These are phyloP conservation scores for Fusarium compactum DNA, from an alignment of 2,329 filamentous ascomycete genomes.

Conservation along the genomic window DNA sequence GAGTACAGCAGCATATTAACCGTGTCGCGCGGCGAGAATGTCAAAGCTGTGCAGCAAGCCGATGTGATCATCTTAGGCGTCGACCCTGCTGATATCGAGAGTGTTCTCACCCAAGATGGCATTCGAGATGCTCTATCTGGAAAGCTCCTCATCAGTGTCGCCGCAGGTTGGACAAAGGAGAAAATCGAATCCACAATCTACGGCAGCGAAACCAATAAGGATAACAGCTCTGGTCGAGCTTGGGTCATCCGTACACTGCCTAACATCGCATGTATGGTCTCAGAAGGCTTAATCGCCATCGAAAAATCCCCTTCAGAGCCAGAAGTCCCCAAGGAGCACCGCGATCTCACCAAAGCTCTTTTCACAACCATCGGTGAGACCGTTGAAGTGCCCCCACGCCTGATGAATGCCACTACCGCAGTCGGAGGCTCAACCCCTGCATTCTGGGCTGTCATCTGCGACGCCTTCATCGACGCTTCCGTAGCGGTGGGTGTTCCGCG, in stretches of 20 bases:
- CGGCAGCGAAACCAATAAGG: constrained; percentile 32
- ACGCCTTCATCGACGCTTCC: constrained; percentile 69
- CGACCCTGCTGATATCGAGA: constrained; percentile 59
- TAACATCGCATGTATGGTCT: constrained; percentile 52
- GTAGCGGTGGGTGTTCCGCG: constrained; percentile 71
- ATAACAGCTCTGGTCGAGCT: constrained; percentile 32
- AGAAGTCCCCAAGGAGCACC: constrained; percentile 29
- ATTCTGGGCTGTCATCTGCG: constrained; percentile 69
- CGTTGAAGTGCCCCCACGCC: constrained; percentile 61
- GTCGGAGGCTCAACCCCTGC: constrained; percentile 71
- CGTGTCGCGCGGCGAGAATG: constrained; percentile 51
- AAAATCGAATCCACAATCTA: constrained; percentile 55
- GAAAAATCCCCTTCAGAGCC: constrained; percentile 43
- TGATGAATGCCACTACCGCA: constrained; percentile 69
- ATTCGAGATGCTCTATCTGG: constrained; percentile 54
- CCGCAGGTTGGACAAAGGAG: constrained; percentile 61
- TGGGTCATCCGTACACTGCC: constrained; percentile 52
- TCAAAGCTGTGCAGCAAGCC: constrained; percentile 51
- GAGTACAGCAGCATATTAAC: constrained; percentile 25
- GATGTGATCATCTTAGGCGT: constrained; percentile 60
- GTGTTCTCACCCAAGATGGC: constrained; percentile 53
- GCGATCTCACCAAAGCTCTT: constrained; percentile 56
- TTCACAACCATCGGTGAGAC: constrained; percentile 67
- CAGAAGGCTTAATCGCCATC: constrained; percentile 51
- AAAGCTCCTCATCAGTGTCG: constrained; percentile 65